A percentile compares a stretch with the other conserved stretches of the same genome.
Evolutionary conservation across 2,329 filamentous ascomycete genomes (phyloP).

Genomic region (Xylaria sp.): DNA sequence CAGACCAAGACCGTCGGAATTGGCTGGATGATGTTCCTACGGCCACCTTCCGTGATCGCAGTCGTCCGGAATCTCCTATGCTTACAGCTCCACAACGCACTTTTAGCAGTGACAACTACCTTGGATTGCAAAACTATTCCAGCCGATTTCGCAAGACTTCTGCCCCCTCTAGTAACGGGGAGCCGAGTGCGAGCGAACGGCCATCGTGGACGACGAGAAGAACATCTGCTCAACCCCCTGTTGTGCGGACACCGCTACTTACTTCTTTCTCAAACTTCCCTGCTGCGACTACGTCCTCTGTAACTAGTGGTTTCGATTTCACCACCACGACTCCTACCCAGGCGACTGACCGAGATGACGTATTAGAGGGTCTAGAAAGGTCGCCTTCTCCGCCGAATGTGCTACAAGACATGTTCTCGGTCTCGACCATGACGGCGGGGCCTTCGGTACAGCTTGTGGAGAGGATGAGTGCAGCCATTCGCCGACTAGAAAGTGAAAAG

Average conservation of each 20-base stretch:
- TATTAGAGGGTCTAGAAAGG: constrained; percentile 50
- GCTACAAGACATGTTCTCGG: constrained; percentile 78
- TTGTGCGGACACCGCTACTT: constrained; percentile 38
- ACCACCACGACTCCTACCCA: constrained; percentile 39
- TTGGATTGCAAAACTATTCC: constrained; percentile 40
- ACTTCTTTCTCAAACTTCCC: constrained; percentile 35
- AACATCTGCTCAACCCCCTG: constrained; percentile 47
- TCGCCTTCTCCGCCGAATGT: constrained; percentile 61
- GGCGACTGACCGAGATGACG: constrained; percentile 43
- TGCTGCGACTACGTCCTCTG: constrained; percentile 38
- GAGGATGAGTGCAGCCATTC: constrained; percentile 88
- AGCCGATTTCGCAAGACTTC: constrained; percentile 43
- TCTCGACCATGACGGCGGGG: constrained; percentile 82
- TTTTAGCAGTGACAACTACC: constrained; percentile 48
- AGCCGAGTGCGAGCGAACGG: constrained; percentile 37
- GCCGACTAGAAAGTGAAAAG: constrained; percentile 86
- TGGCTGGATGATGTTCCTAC: constrained; percentile 49
- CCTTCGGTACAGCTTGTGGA: constrained; percentile 94
- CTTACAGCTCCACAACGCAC: constrained; percentile 45
- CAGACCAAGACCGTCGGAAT: constrained; percentile 39
- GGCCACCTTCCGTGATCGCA: constrained; percentile 41
- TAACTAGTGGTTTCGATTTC: constrained; percentile 44
- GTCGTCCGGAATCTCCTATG: constrained; percentile 51
- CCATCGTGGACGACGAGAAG: constrained; percentile 41
- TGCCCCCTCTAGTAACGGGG: constrained; percentile 47